A percentile compares a stretch with the other conserved stretches of the same genome.
These are phyloP conservation scores for Acanthamoeba divionensis DNA, from an alignment of 208 protist species.

Conservation along the genomic window DNA sequence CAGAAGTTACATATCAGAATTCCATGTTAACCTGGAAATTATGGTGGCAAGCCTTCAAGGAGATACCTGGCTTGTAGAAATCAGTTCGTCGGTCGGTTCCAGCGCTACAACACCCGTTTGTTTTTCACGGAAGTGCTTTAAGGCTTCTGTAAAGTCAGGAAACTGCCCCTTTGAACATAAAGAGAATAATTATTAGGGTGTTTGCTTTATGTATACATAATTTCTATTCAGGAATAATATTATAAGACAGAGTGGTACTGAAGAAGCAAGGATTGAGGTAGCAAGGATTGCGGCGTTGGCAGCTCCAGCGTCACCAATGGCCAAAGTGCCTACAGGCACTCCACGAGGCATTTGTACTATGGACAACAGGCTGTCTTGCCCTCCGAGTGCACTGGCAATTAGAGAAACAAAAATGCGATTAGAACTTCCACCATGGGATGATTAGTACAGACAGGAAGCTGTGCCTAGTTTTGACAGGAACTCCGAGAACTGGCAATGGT, in stretches of 20 bases:
- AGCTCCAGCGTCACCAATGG: conserved; percentile 78
- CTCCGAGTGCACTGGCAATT: conserved; percentile 33
- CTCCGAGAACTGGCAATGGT: conserved; percentile 82
- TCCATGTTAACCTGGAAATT: too few species aligned
- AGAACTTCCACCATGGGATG: too few species aligned
- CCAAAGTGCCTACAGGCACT: conserved; percentile 83
- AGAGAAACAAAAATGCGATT: neutral
- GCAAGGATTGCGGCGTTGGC: conserved; percentile 82
- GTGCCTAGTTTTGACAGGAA: conserved; percentile 74
- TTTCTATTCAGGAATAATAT: too few species aligned
- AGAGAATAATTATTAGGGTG: too few species aligned
- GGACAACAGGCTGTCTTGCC: conserved; percentile 71
- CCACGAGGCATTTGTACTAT: conserved; percentile 84
- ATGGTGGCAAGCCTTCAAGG: too few species aligned
- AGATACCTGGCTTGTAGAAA: too few species aligned
- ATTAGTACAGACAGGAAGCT: neutral
- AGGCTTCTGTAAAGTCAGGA: conserved; percentile 13
- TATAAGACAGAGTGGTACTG: too few species aligned
- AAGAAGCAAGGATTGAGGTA: conserved; percentile 28
- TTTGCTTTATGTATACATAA: too few species aligned
- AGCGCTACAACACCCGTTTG: conserved; percentile 64
- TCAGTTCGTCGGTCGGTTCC: conserved; percentile 34
- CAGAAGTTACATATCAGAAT: too few species aligned
- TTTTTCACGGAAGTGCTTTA: conserved; percentile 56
- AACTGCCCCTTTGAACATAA: conserved; percentile 17